Evolutionary conservation across 1,284 basidiomycete genomes (phyloP).

Genomic region (Moesziomyces aphidis): DNA sequence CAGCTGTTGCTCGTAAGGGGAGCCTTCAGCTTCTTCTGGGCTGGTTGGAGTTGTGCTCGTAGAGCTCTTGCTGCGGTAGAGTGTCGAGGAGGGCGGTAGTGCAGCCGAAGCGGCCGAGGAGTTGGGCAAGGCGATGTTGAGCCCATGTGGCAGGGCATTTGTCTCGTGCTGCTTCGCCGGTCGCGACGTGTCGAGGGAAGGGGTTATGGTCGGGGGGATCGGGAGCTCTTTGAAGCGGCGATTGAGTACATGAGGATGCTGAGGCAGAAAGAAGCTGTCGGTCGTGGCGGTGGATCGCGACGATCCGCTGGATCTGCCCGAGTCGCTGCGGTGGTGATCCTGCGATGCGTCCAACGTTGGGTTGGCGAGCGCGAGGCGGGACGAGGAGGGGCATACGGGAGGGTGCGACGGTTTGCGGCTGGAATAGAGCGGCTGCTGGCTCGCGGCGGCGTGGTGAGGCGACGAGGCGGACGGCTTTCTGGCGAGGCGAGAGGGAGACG

Average conservation of each 20-base stretch:
- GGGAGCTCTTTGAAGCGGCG: conserved; percentile 31
- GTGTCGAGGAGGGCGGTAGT: conserved; percentile 3
- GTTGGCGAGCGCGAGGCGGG: conserved; percentile 10
- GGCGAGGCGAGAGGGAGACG: conserved; percentile 11
- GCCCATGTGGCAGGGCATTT: conserved; percentile 8
- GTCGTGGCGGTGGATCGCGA: conserved; percentile 38
- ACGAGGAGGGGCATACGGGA: conserved; percentile 15
- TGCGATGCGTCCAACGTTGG: conserved; percentile 20
- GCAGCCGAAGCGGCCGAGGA: neutral
- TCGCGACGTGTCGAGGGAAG: conserved; percentile 3
- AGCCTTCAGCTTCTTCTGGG: conserved; percentile 31
- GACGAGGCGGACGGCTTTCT: conserved; percentile 19
- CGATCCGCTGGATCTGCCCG: conserved; percentile 36
- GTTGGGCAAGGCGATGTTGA: conserved; percentile 7
- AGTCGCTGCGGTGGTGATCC: conserved; percentile 41
- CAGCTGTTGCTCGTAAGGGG: conserved; percentile 4
- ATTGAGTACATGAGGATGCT: conserved; percentile 22
- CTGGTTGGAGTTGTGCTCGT: conserved; percentile 49
- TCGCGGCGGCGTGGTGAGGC: conserved; percentile 4
- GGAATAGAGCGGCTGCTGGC: conserved; percentile 8
- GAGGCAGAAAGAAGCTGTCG: conserved; percentile 40
- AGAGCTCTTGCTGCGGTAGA: conserved; percentile 41
- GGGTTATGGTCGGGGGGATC: conserved; percentile 10
- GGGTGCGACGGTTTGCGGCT: conserved; percentile 19
- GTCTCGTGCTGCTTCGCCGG: neutral